phyloP scores from a whole-genome alignment of 2,329 filamentous ascomycete genomes.

The Fusarium chaquense region DNA sequence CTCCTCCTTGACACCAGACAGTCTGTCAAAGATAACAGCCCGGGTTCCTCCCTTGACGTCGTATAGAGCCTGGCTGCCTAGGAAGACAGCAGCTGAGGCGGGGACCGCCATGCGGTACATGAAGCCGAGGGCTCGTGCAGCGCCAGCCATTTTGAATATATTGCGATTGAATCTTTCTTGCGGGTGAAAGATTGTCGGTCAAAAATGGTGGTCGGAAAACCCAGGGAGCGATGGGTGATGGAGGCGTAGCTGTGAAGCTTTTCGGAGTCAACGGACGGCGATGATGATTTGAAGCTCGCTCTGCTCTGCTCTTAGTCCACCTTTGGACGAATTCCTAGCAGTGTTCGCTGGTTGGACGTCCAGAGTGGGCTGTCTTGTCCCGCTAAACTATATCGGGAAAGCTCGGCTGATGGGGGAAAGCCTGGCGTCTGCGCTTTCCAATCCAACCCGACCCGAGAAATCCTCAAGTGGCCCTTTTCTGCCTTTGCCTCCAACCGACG shows the following conservation, averaged over 20 bases:
- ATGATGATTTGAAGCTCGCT: slow-evolving; percentile 48
- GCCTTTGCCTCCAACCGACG: slow-evolving; percentile 45
- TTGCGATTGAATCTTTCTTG: slow-evolving; percentile 11
- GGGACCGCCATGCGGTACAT: slow-evolving; percentile 80
- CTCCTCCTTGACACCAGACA: slow-evolving; percentile 90
- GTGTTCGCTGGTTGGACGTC: slow-evolving; percentile 40
- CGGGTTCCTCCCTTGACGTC: slow-evolving; percentile 95
- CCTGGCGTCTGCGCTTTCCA: slow-evolving; percentile 45
- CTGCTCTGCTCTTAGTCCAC: slow-evolving; percentile 21
- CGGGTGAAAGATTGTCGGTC: slow-evolving; percentile 1
- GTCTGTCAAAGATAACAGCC: slow-evolving; percentile 96
- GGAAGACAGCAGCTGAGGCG: slow-evolving; percentile 72
- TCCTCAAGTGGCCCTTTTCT: slow-evolving; percentile 48
- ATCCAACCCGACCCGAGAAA: slow-evolving; percentile 44
- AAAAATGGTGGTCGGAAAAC: slow-evolving; percentile 11
- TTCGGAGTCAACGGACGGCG: slow-evolving; percentile 45
- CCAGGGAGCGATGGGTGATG: slow-evolving; percentile 23
- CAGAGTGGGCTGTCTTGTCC: slow-evolving; percentile 24
- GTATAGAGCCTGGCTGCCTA: slow-evolving; percentile 87
- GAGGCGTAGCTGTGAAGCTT: slow-evolving; percentile 40
- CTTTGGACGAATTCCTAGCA: slow-evolving; percentile 37
- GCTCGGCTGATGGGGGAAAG: slow-evolving; percentile 50
- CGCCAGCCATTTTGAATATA: slow-evolving; percentile 61
- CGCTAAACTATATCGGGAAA: slow-evolving; percentile 54
- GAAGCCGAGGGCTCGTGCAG: slow-evolving; percentile 68